phyloP scores from a whole-genome alignment of 2,329 filamentous ascomycete species.

The Beauveria sp. region DNA sequence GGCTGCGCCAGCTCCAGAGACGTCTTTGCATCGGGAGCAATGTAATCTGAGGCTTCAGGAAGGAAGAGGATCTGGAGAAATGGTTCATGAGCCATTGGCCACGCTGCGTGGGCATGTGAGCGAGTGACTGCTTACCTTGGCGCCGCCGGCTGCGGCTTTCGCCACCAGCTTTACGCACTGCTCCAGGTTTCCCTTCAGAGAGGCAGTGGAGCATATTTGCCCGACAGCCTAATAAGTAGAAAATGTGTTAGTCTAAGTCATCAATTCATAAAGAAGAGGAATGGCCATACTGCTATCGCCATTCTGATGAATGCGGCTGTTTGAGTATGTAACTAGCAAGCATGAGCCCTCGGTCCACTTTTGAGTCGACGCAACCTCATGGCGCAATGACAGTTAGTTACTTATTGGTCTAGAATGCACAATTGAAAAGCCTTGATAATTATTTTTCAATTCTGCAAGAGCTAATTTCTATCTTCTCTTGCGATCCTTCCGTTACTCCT shows the following conservation, averaged over 20 bases:
- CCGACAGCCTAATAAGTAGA: constrained; percentile 63
- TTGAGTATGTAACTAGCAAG: constrained; percentile 6
- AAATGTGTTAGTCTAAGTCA: neutral
- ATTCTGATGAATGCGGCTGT: constrained; percentile 13
- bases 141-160: constrained; percentile 67
- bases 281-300: constrained; percentile 21
- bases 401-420: too few relatives aligned
- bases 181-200: constrained; percentile 68
- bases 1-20: constrained; percentile 64
- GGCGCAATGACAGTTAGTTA: neutral
- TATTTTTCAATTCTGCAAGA: constrained; percentile 5
- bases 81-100: constrained; percentile 12
- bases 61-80: constrained; percentile 66
- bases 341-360: constrained; percentile 1
- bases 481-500: constrained; percentile 3
- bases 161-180: constrained; percentile 67
- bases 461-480: constrained; percentile 1
- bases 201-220: constrained; percentile 80
- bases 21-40: constrained; percentile 60
- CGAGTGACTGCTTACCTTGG: constrained; percentile 50
- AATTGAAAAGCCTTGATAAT: neutral
- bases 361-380: neutral
- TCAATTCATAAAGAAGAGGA: neutral
- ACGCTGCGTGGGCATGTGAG: neutral
- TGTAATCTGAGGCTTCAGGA: constrained; percentile 87